Evolutionary conservation across 2,329 filamentous ascomycete genomes (phyloP).

Genomic region (Cryphonectria radicalis): DNA sequence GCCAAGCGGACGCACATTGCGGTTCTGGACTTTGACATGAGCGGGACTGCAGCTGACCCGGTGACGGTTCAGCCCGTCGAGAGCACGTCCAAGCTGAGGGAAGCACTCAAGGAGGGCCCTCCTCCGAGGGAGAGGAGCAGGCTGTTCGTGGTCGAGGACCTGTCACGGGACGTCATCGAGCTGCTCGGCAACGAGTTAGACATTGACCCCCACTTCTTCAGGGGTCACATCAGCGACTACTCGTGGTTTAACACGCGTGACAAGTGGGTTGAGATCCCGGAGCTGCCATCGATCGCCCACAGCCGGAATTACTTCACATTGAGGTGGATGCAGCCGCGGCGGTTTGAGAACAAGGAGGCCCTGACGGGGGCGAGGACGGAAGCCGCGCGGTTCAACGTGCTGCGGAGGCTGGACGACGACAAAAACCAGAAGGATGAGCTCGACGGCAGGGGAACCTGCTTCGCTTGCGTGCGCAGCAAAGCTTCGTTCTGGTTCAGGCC

Average conservation of each 20-base stretch:
- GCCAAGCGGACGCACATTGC: background rate
- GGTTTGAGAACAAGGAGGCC: background rate
- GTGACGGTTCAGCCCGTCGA: background rate
- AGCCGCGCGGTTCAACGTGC: conserved; percentile 5
- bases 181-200: background rate
- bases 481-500: conserved; percentile 7
- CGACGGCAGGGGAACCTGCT: background rate
- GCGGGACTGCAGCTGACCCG: background rate
- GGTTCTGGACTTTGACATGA: background rate
- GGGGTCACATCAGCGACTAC: conserved; percentile 7
- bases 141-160: conserved; percentile 10
- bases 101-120: background rate
- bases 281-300: background rate
- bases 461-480: background rate
- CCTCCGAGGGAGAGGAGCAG: background rate
- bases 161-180: conserved; percentile 14
- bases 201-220: conserved; percentile 13
- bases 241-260: conserved; percentile 14
- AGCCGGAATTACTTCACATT: conserved; percentile 8
- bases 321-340: background rate
- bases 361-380: background rate
- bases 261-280: conserved; percentile 4
- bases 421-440: conserved; percentile 5
- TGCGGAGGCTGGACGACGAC: conserved; percentile 10
- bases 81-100: background rate